Base-by-base conservation (phyloP, 257 asterid species). In the Solanum gracilifrons region DNA sequence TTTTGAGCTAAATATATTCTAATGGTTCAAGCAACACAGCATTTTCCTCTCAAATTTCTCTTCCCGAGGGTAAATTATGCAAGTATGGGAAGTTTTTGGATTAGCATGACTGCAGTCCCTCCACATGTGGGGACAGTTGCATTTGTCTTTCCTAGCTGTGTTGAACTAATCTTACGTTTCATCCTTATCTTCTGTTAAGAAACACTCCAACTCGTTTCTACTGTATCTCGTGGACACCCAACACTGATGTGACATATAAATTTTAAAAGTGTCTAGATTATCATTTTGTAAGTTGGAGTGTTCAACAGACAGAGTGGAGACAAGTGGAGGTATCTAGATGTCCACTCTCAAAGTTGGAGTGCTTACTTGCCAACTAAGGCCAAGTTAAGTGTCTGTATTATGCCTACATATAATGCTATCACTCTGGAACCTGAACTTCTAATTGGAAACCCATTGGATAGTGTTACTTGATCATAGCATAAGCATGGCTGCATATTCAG, bases 401-500 rank as follows among this genome's bases (percentile, higher is more conserved):
- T 68, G 36, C 74, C 21, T 68, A 15, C 35, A 31, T 73, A 73
- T 18, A 73, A 73, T 33, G 82, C 18, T 35, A 10, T 33, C 29
- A 21, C 29, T 9, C 31, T 35, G 18, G 41, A 20, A 36, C 55
- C 20, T 75, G 55, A 36, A 10, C 21, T 75, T 75, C 32, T 36
- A 23, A 3, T 36, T 37, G 32, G 20, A 9, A 75, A 75, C 20
- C 82, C 48, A 36, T 4, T 21, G 20, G 20, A 75, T 36, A 75
- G 51, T 75, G 82, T 75, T 10, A 36, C 82, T 75, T 36, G 55
- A 36, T 75, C 82, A 55, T 55, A 18, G 64, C 9, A 55, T 55
- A 6, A 55, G 64, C 64, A 75, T 90, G 92, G 90, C 90, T 51
- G 87, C 68, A 82, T 85, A 71, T 51, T 83, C 92, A 3, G 37